phyloP scores from a whole-genome alignment of 2,329 filamentous ascomycete species.

The Phialophora tarda region DNA sequence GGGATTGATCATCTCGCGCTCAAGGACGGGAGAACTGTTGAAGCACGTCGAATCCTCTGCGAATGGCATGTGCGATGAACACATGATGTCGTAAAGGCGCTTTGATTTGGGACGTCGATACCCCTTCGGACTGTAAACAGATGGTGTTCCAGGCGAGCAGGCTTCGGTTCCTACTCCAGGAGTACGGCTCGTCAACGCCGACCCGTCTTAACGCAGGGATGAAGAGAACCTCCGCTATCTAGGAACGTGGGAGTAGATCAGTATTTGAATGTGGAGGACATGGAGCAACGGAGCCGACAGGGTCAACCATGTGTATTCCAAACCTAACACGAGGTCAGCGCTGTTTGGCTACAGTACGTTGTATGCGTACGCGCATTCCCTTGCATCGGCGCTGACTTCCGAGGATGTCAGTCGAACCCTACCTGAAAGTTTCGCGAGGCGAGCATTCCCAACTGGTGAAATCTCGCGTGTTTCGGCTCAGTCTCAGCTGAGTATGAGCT shows the following conservation, averaged over 20 bases:
- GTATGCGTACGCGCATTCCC: neutral
- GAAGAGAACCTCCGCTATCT: neutral
- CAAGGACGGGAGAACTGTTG: neutral
- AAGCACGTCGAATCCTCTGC: neutral
- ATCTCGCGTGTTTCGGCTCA: slow-evolving; percentile 26
- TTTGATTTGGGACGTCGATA: neutral
- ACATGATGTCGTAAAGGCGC: neutral
- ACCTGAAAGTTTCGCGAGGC: neutral
- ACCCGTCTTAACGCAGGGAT: neutral
- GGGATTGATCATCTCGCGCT: neutral
- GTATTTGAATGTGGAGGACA: neutral
- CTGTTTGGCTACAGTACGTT: neutral
- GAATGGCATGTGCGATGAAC: neutral
- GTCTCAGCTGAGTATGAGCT: slow-evolving; percentile 27
- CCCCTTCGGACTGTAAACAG: neutral
- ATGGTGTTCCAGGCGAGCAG: neutral
- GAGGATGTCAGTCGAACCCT: neutral
- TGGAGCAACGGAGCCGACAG: neutral
- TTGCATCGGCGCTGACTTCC: slow-evolving; percentile 2
- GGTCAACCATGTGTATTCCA: neutral
- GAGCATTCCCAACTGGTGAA: neutral
- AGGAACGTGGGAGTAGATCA: neutral
- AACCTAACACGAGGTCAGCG: neutral
- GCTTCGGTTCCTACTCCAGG: neutral
- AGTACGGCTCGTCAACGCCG: neutral